Percentiles rank a stretch among this genome's conserved stretches.
Evolutionary conservation across 139 green algal species (phyloP).

Genomic region (Chlamydomonas sp.): DNA sequence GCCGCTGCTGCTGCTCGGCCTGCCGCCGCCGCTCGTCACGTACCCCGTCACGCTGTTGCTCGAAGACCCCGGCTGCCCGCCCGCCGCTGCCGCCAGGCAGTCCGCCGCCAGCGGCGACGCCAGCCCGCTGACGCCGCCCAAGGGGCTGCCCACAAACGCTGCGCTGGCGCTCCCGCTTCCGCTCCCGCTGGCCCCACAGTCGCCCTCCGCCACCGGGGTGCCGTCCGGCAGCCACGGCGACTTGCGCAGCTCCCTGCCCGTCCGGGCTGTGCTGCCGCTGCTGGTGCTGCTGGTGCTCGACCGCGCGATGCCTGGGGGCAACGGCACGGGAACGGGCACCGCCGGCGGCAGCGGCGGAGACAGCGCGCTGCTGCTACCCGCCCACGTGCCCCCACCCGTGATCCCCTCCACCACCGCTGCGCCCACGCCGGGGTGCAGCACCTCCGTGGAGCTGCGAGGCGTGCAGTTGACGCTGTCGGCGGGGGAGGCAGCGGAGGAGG

Average conservation of each 20-base stretch:
- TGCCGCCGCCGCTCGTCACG: neutral
- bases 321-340: too few relatives aligned
- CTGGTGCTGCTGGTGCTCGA: neutral
- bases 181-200: neutral
- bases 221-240: constrained; percentile 22
- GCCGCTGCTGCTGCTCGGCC: neutral
- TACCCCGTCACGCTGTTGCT: neutral
- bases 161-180: neutral
- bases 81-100: neutral
- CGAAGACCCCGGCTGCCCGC: neutral
- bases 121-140: neutral
- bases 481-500: neutral
- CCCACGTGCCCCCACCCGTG: neutral
- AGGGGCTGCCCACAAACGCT: neutral
- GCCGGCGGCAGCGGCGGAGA: too few relatives aligned
- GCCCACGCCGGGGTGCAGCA: neutral
- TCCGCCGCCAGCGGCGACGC: too few relatives aligned
- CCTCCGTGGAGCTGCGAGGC: constrained; percentile 10
- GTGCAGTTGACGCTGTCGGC: constrained; percentile 16
- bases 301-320: neutral
- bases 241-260: constrained; percentile 14
- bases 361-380: neutral
- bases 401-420: constrained; percentile 1
- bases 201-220: neutral
- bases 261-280: neutral